phyloP scores from a whole-genome alignment of 192 early-diverging fungal genomes.

The Tieghemiomyces parasiticus region DNA sequence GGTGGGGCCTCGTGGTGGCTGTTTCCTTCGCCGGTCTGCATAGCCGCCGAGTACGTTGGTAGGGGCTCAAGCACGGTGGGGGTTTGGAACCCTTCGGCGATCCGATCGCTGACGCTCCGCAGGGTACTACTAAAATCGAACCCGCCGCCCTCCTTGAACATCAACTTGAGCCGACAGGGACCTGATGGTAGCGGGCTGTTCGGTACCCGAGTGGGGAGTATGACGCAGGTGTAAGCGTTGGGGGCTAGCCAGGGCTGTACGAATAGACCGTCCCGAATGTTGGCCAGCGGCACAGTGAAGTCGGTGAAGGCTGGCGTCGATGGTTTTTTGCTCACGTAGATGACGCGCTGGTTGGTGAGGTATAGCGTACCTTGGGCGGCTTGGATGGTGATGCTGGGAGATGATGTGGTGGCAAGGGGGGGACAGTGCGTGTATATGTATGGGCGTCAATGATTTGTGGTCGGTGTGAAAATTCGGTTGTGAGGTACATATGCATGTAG shows the following conservation, averaged over 20 bases:
- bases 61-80: neutral
- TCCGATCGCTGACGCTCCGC: neutral
- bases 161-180: neutral
- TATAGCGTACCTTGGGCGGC: neutral
- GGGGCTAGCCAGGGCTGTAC: slow-evolving; percentile 4
- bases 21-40: too few species aligned
- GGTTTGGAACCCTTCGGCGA: neutral
- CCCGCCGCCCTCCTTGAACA: slow-evolving; percentile 8
- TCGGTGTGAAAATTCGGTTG: neutral
- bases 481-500: neutral
- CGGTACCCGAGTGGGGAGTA: neutral
- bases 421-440: neutral
- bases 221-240: neutral
- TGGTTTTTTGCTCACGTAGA: neutral
- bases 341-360: neutral
- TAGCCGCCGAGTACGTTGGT: neutral
- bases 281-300: neutral
- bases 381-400: neutral
- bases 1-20: too few species aligned
- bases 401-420: neutral
- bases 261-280: slow-evolving; percentile 1
- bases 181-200: neutral
- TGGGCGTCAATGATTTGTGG: neutral
- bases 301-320: neutral
- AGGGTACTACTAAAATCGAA: neutral